Base-by-base conservation (phyloP, 1,284 basidiomycete species). In the Fomitopsis schrenkii region DNA sequence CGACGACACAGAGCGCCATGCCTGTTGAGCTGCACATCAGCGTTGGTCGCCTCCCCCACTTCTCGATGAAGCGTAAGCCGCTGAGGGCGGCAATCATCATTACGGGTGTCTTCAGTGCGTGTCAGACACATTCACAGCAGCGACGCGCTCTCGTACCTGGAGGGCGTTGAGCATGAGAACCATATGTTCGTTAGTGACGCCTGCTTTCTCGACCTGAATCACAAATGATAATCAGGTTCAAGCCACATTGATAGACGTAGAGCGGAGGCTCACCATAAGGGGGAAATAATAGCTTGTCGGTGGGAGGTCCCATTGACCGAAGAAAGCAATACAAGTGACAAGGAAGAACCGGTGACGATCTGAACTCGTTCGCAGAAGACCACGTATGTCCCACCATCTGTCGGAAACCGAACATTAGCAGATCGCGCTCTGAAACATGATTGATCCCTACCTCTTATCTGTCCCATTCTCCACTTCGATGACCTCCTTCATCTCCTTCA, bases 401-500 rank as follows among this genome's bases (percentile, higher is more conserved):
- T 26, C 35, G n/a, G 22, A 28, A 8, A 19, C 44, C 22, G 22
- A 1, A 50, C n/a, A 12, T 33, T 45, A 8, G 36, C 48, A 15
- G 35, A 41, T 15, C 17, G 33, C 22, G 22, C 22, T 22, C 22
- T 12, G 50, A 17, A 15, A n/a, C 17, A n/a, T 1, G 4, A 28
- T 28, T 17, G 15, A n/a, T 53, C 9, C 10, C 12, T 35, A 56
- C 61, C 76, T 66, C 71, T 82, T 81, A 70, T 82, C 80, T 46
- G 77, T 74, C 26, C 76, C 80, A 38, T 45, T 62, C 59, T 77
- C 73, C 8, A 72, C 62, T 35, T 67, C 66, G 55, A 82, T 81
- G 58, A 74, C 71, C 55, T 78, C 78, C 62, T 71, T 72, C 72
- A 82, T 79, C 66, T 82, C 81, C 48, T 70, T 68, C 62, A 76